These are phyloP conservation scores for Ostreobium quekettii DNA, from an alignment of 139 green algal species.

Conservation along the genomic window DNA sequence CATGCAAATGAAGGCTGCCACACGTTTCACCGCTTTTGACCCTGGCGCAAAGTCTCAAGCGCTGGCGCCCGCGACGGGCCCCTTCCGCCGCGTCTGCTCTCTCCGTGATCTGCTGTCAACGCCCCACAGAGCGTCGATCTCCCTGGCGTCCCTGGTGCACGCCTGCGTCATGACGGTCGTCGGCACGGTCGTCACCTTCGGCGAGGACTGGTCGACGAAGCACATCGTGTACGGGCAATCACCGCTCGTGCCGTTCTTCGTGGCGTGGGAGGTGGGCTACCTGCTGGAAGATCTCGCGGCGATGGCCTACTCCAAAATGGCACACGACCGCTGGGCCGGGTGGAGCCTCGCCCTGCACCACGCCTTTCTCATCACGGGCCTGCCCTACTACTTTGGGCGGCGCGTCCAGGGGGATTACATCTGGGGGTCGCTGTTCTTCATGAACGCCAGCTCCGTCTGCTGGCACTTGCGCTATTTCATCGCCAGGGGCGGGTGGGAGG, in stretches of 20 bases:
- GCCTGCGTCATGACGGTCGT: neutral
- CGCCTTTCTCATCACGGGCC: neutral
- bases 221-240: neutral
- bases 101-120: no score
- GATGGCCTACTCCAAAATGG: neutral
- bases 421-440: neutral
- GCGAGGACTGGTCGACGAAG: neutral
- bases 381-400: neutral
- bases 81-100: no score
- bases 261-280: constrained; percentile 4
- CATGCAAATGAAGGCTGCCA: no score
- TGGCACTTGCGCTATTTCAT: neutral
- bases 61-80: no score
- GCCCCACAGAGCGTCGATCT: no score
- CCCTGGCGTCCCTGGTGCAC: constrained; percentile 5
- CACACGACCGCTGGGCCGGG: neutral
- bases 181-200: neutral
- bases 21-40: no score
- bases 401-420: neutral
- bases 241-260: neutral
- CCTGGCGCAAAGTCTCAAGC: no score
- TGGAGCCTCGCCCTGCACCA: neutral
- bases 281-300: neutral
- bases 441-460: neutral
- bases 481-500: neutral